Evolutionary conservation across 495 filamentous ascomycete species (phyloP), one percentile per base, ranked within the genome.

Genomic region (Jackrogersella multiformis): DNA sequence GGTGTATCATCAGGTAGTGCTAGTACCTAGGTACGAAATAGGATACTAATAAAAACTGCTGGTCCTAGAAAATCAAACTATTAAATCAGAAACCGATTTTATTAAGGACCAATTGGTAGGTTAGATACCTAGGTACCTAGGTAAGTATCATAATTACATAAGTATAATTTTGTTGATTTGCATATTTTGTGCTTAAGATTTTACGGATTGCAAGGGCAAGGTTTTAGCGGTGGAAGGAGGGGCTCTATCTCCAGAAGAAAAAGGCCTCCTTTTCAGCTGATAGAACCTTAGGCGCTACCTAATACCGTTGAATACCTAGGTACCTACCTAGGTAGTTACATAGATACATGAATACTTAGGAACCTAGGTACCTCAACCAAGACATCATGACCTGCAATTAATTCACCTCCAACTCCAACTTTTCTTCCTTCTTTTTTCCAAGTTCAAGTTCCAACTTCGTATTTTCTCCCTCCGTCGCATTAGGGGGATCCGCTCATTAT

Each of bases 391-490:
- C 44, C 53, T 28, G 36, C 23, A 41, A 38, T 30, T 30, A 3
- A 32, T 18, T 18, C 45, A 49, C 24, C 26, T 49, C 23, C 24
- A 15, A 49, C 45, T 49, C 13, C 45, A 49, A 23, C 3, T n/a
- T n/a, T n/a, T n/a, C n/a, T 49, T 53, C 52, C 44, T 52, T 36
- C 0, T 55, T 53, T 42, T 49, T 35, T 64, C 64, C 51, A n/a
- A n/a, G n/a, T n/a, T n/a, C 48, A 39, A 69, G 28, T 70, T 65
- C 49, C 66, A 59, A 68, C 59, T 54, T 68, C 52, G 16, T 39
- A 5, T 28, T 53, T 44, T 23, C 13, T 41, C 35, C 45, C 20
- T 23, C 44, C 28, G 42, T 30, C 51, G 48, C 44, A 32, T 52
- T 53, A 52, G 48, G 56, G 28, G 56, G 41, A 64, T 65, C 52